Evolutionary conservation across 441 rosid genomes (phyloP).

Genomic region (Adansonia gregorii): DNA sequence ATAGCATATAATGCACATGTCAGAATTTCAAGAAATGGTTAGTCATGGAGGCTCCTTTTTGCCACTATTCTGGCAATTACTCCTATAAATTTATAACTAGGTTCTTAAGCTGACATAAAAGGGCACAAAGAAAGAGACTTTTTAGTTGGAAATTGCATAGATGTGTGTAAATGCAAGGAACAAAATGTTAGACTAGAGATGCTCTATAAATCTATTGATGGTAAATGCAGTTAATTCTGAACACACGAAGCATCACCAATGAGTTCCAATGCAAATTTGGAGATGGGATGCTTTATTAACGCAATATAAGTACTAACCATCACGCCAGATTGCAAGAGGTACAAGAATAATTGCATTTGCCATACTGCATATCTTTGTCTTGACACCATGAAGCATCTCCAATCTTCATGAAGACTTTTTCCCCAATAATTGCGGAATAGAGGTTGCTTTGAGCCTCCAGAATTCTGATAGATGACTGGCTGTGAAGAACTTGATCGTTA

Average conservation of each 20-base stretch:
- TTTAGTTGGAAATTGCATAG: background rate
- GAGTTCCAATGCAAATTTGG: background rate
- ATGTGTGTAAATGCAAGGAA: background rate
- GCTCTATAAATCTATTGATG: background rate
- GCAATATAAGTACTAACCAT: background rate
- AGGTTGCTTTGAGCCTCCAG: conserved; percentile 69
- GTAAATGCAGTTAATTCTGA: background rate
- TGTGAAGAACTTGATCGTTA: conserved; percentile 52
- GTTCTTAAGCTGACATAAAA: background rate
- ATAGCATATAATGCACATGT: background rate
- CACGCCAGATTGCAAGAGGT: background rate
- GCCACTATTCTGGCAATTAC: background rate
- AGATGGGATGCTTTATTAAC: background rate
- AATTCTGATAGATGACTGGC: conserved; percentile 63
- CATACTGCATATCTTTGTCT: conserved; percentile 78
- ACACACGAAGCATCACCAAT: background rate
- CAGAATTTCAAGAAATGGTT: background rate
- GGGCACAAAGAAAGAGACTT: background rate
- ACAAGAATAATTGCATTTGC: conserved; percentile 51
- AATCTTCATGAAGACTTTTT: conserved; percentile 74
- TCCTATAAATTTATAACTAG: background rate
- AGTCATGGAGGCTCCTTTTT: background rate
- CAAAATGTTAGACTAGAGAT: background rate
- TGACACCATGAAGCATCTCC: conserved; percentile 93
- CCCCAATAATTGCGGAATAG: conserved; percentile 73